phyloP scores from a whole-genome alignment of 1,284 basidiomycete species.

The Kwoniella shivajii region DNA sequence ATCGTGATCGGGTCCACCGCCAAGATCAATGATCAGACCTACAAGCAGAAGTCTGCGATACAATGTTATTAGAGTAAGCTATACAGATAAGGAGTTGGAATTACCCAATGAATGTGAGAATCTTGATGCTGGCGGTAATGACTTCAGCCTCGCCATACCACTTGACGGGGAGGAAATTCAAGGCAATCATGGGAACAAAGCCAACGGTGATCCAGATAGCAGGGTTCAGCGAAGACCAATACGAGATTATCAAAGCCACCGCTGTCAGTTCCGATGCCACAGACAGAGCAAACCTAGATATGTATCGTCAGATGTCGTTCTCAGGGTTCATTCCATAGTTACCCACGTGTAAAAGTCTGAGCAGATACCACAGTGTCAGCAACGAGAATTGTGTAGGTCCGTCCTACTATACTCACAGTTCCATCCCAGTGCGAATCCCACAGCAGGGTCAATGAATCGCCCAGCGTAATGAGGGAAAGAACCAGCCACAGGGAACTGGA shows the following conservation, averaged over 20 bases:
- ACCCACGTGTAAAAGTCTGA: conserved; percentile 4
- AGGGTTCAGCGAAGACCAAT: conserved; percentile 26
- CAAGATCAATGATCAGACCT: conserved; percentile 64
- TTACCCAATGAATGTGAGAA: conserved; percentile 65
- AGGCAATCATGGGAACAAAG: conserved; percentile 67
- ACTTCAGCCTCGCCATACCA: conserved; percentile 56
- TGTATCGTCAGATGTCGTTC: no score
- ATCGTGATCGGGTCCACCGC: conserved; percentile 48
- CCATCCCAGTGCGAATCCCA: conserved; percentile 35
- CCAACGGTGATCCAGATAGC: conserved; percentile 56
- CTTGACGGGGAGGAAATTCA: conserved; percentile 74
- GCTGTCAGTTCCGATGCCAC: no score
- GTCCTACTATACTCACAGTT: conserved; percentile 33
- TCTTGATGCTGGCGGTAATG: conserved; percentile 67
- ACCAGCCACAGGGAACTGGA: conserved; percentile 34
- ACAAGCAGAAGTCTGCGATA: conserved; percentile 61
- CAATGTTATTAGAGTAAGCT: no score
- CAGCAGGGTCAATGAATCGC: conserved; percentile 30
- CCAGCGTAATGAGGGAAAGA: conserved; percentile 35
- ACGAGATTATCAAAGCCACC: no score
- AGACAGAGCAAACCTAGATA: no score
- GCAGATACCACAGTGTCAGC: conserved; percentile 10
- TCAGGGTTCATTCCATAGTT: no score
- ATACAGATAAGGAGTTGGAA: conserved; percentile 35
- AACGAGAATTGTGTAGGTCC: conserved; percentile 3